These are phyloP conservation scores for Trypanosoma cruzi DNA, from an alignment of 208 protist species.

Conservation along the genomic window DNA sequence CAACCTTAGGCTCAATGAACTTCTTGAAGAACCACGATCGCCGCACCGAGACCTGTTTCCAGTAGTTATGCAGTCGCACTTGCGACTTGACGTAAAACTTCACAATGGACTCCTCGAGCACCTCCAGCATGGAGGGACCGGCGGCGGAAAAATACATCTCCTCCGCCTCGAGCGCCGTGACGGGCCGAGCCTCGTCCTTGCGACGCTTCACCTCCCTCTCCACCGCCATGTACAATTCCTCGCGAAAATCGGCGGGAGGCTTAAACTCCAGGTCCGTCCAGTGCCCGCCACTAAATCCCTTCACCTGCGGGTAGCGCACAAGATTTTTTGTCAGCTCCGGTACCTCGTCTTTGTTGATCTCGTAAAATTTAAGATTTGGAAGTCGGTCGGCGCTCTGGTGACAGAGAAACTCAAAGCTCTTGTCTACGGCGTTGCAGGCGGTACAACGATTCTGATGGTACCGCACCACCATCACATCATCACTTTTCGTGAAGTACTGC, in stretches of 20 bases:
- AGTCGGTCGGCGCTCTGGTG: conserved; percentile 56
- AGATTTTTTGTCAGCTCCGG: conserved; percentile 68
- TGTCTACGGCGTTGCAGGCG: conserved; percentile 81
- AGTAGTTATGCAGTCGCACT: conserved; percentile 87
- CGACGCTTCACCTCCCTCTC: conserved; percentile 57
- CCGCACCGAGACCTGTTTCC: conserved; percentile 80
- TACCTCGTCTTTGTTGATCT: conserved; percentile 65
- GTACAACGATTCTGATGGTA: conserved; percentile 86
- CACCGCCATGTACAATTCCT: conserved; percentile 68
- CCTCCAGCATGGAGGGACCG: conserved; percentile 72
- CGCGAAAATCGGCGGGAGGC: conserved; percentile 66
- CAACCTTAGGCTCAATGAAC: conserved; percentile 77
- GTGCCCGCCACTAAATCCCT: conserved; percentile 76
- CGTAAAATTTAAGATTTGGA: conserved; percentile 73
- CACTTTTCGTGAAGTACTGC: conserved; percentile 70
- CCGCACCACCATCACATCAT: conserved; percentile 85
- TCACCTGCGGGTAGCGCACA: conserved; percentile 87
- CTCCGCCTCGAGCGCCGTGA: conserved; percentile 83
- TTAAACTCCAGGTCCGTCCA: conserved; percentile 90
- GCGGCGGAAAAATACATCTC: conserved; percentile 89
- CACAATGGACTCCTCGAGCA: conserved; percentile 73
- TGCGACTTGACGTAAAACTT: conserved; percentile 75
- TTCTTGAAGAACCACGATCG: conserved; percentile 82
- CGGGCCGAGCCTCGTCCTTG: conserved; percentile 50
- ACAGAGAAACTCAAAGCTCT: conserved; percentile 82